A percentile compares a stretch with the other conserved stretches of the same genome.
Evolutionary conservation across 345 rosid species (phyloP).

Genomic region (Hibiscus mutabilis): DNA sequence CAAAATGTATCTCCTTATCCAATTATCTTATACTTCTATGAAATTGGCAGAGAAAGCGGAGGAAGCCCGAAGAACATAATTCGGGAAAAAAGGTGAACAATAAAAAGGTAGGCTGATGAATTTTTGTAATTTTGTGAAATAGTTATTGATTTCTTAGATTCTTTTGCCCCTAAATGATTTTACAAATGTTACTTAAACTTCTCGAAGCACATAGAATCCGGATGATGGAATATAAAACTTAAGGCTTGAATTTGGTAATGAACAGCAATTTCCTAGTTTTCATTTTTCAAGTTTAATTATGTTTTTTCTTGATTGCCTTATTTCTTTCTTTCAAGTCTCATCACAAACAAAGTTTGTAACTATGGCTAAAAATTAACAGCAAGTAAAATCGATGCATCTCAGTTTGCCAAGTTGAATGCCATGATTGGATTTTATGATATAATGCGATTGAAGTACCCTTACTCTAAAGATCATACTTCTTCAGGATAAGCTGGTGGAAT

Average conservation of each 20-base stretch:
- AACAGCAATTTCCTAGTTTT: not conserved
- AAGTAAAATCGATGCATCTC: not conserved
- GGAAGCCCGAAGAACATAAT: slow-evolving; percentile 62
- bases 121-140: not conserved
- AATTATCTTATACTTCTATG: not conserved
- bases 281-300: not conserved
- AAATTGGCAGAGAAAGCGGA: slow-evolving; percentile 70
- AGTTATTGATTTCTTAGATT: not conserved
- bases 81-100: slow-evolving; percentile 49
- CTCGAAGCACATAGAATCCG: not conserved
- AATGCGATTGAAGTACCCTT: slow-evolving; percentile 36
- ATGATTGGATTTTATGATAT: slow-evolving; percentile 20
- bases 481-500: slow-evolving; percentile 63
- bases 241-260: not conserved
- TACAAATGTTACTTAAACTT: not conserved
- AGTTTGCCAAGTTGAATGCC: slow-evolving; percentile 3
- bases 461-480: slow-evolving; percentile 44
- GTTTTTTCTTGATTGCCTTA: not conserved
- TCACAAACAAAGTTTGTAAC: not conserved
- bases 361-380: not conserved
- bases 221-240: not conserved
- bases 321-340: not conserved
- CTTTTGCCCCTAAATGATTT: not conserved
- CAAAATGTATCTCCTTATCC: not conserved
- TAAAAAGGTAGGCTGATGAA: slow-evolving; percentile 54